Evolutionary conservation across 345 rosid genomes (phyloP), one percentile per base, ranked within the genome.

Genomic region (Eucalyptus cloeziana): DNA sequence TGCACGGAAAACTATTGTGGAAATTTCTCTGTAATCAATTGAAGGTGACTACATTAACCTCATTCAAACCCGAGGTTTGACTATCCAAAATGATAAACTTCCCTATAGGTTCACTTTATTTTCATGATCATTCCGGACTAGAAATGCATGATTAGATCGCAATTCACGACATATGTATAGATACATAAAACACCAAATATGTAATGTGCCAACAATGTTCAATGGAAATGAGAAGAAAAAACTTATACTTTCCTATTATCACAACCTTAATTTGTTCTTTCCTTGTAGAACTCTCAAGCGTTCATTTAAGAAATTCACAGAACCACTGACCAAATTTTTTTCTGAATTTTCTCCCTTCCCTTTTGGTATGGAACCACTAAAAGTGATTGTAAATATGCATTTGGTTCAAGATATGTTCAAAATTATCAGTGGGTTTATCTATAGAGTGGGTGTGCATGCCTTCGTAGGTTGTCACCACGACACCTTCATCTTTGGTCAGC

Each of bases 391-490:
- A 91, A 79, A 92, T 90, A 62, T 92, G 92, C 94, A 92, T 92
- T 88, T 92, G 93, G 87, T 80, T 90, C 51, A 92, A 86, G 87
- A 92, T 92, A 76, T 92, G 92, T 33, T 92, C 94, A 51, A 92
- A 92, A 51, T 92, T 92, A 49, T 92, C 94, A 12, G 88, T 89
- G 21, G 92, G 89, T 80, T 89, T 91, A 33, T 91, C 90, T 27
- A 92, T 89, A 8, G 90, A 91, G 85, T 92, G 93, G 71, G 47
- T 88, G 87, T 92, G 94, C 45, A 87, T 79, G 10, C 93, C 94
- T 86, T 92, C 93, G 43, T 92, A 92, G 24, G 94, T 92, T 6
- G 94, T 92, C 60, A 90, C 88, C 19, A 92, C 94, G 19, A 91
- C 83, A 5, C 89, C 94, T 86, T 92, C 94, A 30, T 92, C 94